Evolutionary conservation across 805 yeast genomes (phyloP), one percentile per base, ranked within the genome.

Genomic region (Phaffomyces opuntiae): DNA sequence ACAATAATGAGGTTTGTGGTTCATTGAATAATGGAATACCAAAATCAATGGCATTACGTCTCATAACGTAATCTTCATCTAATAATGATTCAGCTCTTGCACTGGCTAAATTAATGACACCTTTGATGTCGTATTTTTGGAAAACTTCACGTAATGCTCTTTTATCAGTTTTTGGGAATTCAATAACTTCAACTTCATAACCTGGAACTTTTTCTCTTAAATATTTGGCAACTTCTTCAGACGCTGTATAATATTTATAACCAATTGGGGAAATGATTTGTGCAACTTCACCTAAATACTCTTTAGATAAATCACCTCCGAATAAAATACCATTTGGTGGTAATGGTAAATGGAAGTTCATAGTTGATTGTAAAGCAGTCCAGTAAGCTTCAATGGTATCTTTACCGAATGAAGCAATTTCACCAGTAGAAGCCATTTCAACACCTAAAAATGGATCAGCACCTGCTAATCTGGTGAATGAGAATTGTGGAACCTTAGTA

Each of bases 401-500:
- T 51, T 73, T 73, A 57, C 99, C 99, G 64, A 93, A 93, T 64
- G 96, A 87, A 29, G 99, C 99, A 64, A 93, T 86, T 72, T 93
- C 99, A 68, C 99, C 99, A 43, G 99, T 93, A 12, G 98, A 90
- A 7, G 98, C 83, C 99, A 93, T 93, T 73, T 93, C 99, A 55
- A 93, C 99, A 53, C 99, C 99, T 63, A 93, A 75, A 77, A 87
- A 90, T 53, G 99, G 99, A 68, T 93, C 99, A 42, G 99, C 99
- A 55, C 99, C 99, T 17, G 98, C 97, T 61, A 93, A 76, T 73
- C 99, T 83, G 36, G 98, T 90, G 74, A 93, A 93, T 8, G 98
- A 91, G 70, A 93, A 93, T 72, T 93, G 99, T 40, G 99, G 99
- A 45, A 91, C 97, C 72, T 93, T 93, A 46, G 95, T 86, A 42